Conservation (phyloP, 352 stramenopile genomes). For the Globisporangium yorkense region DNA sequence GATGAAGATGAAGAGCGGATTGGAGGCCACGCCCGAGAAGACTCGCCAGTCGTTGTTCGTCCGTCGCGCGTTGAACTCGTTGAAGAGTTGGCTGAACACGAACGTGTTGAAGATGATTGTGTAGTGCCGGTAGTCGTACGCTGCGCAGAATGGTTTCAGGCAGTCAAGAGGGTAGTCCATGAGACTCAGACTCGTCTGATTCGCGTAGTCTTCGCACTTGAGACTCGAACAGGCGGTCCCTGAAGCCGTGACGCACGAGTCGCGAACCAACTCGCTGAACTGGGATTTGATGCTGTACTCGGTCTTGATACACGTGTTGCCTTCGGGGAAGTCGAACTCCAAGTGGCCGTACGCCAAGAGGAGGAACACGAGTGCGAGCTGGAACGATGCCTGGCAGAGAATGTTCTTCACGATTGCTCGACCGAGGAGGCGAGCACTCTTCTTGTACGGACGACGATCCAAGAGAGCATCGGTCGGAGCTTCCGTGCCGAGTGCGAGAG, state of each 20-base stretch:
- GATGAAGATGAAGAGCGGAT: conserved; percentile 93
- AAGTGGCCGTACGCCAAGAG: conserved; percentile 49
- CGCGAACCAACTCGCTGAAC: conserved; percentile 29
- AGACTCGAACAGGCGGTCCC: conserved; percentile 42
- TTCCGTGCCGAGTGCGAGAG: conserved; percentile 66
- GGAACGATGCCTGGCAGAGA: conserved; percentile 54
- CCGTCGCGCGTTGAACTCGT: conserved; percentile 75
- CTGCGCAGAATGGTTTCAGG: conserved; percentile 33
- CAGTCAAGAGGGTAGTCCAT: conserved; percentile 45
- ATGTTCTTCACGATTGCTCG: conserved; percentile 78
- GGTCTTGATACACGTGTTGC: conserved; percentile 41
- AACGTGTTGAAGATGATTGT: conserved; percentile 98
- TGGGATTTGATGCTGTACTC: conserved; percentile 44
- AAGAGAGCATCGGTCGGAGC: conserved; percentile 56
- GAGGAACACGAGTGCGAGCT: conserved; percentile 85
- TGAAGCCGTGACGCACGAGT: conserved; percentile 41
- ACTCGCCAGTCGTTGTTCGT: conserved; percentile 96
- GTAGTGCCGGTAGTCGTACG: conserved; percentile 90
- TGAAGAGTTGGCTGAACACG: conserved; percentile 95
- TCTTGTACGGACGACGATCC: conserved; percentile 68
- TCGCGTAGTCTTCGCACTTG: conserved; percentile 58
- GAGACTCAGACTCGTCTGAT: conserved; percentile 19
- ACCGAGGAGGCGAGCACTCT: conserved; percentile 46
- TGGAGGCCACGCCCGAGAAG: conserved; percentile 89
- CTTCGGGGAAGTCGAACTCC: conserved; percentile 53